Evolutionary conservation across 2,329 filamentous ascomycete genomes (phyloP), one percentile per base, ranked within the genome.

Genomic region (Curvularia eragrostidis): DNA sequence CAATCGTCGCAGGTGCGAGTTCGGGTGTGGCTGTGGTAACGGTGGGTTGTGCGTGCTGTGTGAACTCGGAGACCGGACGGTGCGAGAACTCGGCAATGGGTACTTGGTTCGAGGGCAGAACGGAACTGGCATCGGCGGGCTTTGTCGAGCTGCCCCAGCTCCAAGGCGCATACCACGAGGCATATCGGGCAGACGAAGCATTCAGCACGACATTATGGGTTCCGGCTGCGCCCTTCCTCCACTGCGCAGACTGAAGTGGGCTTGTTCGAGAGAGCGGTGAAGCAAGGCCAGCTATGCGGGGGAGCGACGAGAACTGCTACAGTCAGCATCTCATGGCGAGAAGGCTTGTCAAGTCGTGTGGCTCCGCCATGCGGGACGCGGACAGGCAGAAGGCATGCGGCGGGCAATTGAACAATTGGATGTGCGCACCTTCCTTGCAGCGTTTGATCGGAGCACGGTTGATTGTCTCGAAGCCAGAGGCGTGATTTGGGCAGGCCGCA

Each of bases 151-250:
- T 63, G 3, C 71, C 71, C 73, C 72, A 76, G 56, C 70, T 71
- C 72, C 73, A 75, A 10, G 72, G 70, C 28, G 70, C 67, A 47
- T 75, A 76, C 74, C 74, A 76, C 8, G 73, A 76, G 39, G 65
- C 63, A 66, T 73, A 58, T 49, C 69, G 65, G 53, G 70, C 64
- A 51, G 69, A 63, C 4, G 69, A 69, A 24, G 68, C 61, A 36
- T 54, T 65, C 49, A 69, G 67, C 64, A 54, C 66, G 13, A 58
- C 51, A 48, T 64, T 49, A 36, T 66, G 48, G 10, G 52, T 57
- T 18, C 61, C 55, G 15, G 58, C 59, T 39, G 67, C 63, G 53
- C 64, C 68, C 13, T 65, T 56, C 53, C 68, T 70, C 71, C 73
- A 70, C 34, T 54, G 63, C 19, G 67, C 59, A 3, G 70, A 61